Percentiles rank a stretch among this genome's conserved stretches.
These are phyloP conservation scores for Fraxinus platypoda DNA, from an alignment of 305 asterid genomes.

Conservation along the genomic window DNA sequence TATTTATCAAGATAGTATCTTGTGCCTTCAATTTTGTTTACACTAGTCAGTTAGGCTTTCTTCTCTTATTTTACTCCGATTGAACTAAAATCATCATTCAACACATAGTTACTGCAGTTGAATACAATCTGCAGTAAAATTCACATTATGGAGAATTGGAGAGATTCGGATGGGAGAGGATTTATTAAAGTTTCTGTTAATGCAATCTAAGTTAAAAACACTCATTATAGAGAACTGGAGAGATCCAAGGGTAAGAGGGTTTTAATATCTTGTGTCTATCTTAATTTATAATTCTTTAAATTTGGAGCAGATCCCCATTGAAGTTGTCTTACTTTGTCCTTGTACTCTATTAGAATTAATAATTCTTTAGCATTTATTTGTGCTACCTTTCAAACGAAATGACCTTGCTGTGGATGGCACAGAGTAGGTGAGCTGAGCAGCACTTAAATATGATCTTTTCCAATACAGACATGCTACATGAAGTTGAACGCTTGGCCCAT, in stretches of 20 bases:
- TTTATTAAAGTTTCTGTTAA: neutral
- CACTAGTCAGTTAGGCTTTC: neutral
- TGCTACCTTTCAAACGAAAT: conserved; percentile 5
- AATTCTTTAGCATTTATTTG: conserved; percentile 2
- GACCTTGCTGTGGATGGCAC: conserved; percentile 21
- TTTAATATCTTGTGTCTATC: neutral
- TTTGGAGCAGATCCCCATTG: neutral
- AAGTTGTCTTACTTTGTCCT: neutral
- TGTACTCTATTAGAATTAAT: neutral
- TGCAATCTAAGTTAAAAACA: neutral
- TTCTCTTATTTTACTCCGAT: neutral
- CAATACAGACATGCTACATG: neutral
- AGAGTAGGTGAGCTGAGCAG: conserved; percentile 6
- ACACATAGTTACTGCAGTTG: neutral
- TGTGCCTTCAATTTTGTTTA: neutral
- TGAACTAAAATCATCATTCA: neutral
- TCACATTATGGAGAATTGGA: neutral
- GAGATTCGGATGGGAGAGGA: neutral
- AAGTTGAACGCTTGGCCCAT: neutral
- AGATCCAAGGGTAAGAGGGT: neutral
- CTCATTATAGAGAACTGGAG: neutral
- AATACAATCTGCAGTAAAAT: neutral
- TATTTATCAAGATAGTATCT: neutral
- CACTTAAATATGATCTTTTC: conserved; percentile 6
- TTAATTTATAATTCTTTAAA: conserved; percentile 1